Evolutionary conservation across 1,284 basidiomycete species (phyloP), one percentile per base, ranked within the genome.

Genomic region (Puccinia triticina): DNA sequence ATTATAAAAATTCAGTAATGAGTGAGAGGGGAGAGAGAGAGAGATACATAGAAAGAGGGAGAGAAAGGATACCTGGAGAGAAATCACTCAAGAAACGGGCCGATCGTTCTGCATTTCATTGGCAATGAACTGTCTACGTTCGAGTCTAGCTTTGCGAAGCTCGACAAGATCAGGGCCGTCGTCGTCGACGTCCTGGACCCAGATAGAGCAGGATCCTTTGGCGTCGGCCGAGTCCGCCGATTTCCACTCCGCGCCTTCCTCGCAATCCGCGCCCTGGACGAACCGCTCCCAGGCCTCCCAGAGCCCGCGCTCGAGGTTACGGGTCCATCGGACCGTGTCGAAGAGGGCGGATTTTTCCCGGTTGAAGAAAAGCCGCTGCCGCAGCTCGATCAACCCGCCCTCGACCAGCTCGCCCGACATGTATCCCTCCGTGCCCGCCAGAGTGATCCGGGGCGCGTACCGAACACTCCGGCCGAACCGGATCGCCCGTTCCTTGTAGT

Each of bases 401-500:
- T 46, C 50, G 7, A 81, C 77, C 16, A 83, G 55, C 21, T 71
- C 46, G 53, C 83, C 46, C 82, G 78, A 55, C 83, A 37, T 85
- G 82, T 10, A 83, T 84, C 21, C 85, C 83, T 29, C 83, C 81
- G 12, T 85, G 85, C 7, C 83, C 77, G 53, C 83, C 23, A 34
- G 83, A 84, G 32, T 85, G 73, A 46, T 85, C 83, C 66, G 83
- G 59, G 37, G 83, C 77, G 87, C 84, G 84, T 89, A 89, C 26
- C 59, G 82, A n/a, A 89, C 84, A 23, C 88, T 86, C 53, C 86
- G 83, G 0, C 90, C 90, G 43, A 91, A 87, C 55, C 87, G 84
- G 53, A 91, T 88, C 0, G 90, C 91, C 0, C 90, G 88, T 8
- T 88, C 87, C 85, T 91, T 90, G 84, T 91, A 91, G 83, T 89